Evolutionary conservation across 495 filamentous ascomycete genomes (phyloP).

Genomic region (Cetradonia linearis): DNA sequence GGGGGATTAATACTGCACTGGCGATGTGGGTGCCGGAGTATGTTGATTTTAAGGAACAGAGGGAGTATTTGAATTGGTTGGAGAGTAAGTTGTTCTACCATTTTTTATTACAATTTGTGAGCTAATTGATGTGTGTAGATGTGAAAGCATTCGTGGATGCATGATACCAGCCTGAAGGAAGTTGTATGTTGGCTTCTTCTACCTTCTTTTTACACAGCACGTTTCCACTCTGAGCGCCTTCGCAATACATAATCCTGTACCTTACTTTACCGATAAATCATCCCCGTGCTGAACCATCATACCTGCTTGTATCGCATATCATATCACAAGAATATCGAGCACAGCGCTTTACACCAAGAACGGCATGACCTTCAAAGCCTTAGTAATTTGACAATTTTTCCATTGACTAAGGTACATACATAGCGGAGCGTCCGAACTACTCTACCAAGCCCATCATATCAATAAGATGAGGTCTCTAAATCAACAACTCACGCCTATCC

Average conservation of each 20-base stretch:
- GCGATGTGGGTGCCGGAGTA: constrained; percentile 91
- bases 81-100: constrained; percentile 46
- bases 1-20: constrained; percentile 79
- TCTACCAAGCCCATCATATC: too few relatives aligned
- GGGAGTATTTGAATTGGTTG: constrained; percentile 90
- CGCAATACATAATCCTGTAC: not conserved
- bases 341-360: too few relatives aligned
- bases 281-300: not conserved
- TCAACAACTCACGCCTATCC: too few relatives aligned
- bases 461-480: too few relatives aligned
- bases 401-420: too few relatives aligned
- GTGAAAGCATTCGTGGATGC: constrained; percentile 69
- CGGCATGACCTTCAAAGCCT: too few relatives aligned
- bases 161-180: constrained; percentile 30
- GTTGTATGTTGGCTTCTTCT: not conserved
- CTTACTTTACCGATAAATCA: not conserved
- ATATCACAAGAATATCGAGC: not conserved
- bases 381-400: too few relatives aligned
- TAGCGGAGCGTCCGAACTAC: too few relatives aligned
- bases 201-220: constrained; percentile 9
- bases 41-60: constrained; percentile 98
- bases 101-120: constrained; percentile 1
- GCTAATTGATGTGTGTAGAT: constrained; percentile 30
- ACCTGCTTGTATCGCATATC: not conserved
- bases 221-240: constrained; percentile 18